Evolutionary conservation across 2,329 filamentous ascomycete species (phyloP).

Genomic region (Cryphonectria naterciae): DNA sequence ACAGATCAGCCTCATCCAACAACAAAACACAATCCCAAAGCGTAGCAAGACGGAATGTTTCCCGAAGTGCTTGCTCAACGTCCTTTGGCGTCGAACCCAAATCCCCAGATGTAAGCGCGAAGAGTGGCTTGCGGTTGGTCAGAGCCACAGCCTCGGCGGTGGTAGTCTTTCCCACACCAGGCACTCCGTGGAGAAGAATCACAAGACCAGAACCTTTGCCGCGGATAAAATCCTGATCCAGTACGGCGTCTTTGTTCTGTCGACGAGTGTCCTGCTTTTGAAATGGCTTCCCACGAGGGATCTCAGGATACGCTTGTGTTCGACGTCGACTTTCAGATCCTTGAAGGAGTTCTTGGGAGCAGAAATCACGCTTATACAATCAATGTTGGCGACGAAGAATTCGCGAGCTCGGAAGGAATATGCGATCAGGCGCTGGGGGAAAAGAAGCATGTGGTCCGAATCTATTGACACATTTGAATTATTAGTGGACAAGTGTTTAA

Average conservation of each 20-base stretch:
- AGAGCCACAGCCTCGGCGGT: conserved; percentile 18
- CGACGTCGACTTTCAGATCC: background rate
- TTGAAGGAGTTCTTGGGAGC: background rate
- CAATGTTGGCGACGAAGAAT: background rate
- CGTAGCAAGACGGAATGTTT: background rate
- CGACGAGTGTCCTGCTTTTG: background rate
- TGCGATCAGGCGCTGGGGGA: background rate
- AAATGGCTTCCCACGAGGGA: background rate
- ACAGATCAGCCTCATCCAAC: background rate
- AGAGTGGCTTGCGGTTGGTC: conserved; percentile 16
- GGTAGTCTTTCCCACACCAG: conserved; percentile 19
- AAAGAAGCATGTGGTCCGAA: background rate
- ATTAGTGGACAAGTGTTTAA: background rate
- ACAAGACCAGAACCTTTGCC: conserved; percentile 9
- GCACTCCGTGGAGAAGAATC: conserved; percentile 18
- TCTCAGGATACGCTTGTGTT: background rate
- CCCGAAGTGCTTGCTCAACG: background rate
- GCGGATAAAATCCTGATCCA: conserved; percentile 26
- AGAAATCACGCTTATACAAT: background rate
- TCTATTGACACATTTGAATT: background rate
- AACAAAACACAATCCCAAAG: background rate
- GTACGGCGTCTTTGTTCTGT: background rate
- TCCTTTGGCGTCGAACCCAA: background rate
- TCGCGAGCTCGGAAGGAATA: background rate
- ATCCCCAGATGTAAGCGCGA: conserved; percentile 5